Base-by-base conservation (phyloP, 2,329 filamentous ascomycete species). In the Knufia fluminis region DNA sequence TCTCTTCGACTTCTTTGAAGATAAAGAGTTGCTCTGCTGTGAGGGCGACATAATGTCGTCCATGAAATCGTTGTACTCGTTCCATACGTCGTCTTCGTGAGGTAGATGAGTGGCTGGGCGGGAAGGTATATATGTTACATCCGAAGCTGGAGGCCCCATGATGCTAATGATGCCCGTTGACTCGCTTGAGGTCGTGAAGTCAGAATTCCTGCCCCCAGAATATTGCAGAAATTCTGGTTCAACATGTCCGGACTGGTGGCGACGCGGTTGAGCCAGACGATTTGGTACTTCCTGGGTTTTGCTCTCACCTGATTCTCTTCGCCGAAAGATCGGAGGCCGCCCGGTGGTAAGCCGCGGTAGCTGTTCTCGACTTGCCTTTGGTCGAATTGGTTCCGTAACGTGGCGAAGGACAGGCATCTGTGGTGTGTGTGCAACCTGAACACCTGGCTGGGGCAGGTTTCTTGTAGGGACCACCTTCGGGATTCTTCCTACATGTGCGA, bases 61-160 rank as follows among this genome's bases (percentile, higher is more conserved):
- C 48, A 96, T 77, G 10, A 96, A 71, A 59, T 96, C 91, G 57
- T 97, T 83, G 62, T 94, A 96, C 66, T 94, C 91, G 46, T 90
- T 83, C 91, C 91, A 97, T 1, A 95, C 77, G 62, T 96, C 91
- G 59, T 96, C 91, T 56, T 94, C 3, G 31, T 48, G 33, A 10
- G 23, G n/a, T 83, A 85, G 82, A 14, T 81, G 85, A 2, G 82
- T 79, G 4, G 77, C 76, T 10, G 75, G 73, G 43, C 70, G 20
- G 19, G 24, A 16, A 24, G 39, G 24, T 14, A 26, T 17, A 16
- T n/a, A 33, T 41, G 32, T 23, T 7, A 26, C 35, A 19, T 38
- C 17, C 10, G 43, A 24, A 54, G 35, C 1, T 26, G 52, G 33
- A 3, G 56, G 56, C n/a, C 52, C 53, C 26, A 56, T 53, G 54